phyloP scores from a whole-genome alignment of 805 yeast species.

The Starmera quercuum region DNA sequence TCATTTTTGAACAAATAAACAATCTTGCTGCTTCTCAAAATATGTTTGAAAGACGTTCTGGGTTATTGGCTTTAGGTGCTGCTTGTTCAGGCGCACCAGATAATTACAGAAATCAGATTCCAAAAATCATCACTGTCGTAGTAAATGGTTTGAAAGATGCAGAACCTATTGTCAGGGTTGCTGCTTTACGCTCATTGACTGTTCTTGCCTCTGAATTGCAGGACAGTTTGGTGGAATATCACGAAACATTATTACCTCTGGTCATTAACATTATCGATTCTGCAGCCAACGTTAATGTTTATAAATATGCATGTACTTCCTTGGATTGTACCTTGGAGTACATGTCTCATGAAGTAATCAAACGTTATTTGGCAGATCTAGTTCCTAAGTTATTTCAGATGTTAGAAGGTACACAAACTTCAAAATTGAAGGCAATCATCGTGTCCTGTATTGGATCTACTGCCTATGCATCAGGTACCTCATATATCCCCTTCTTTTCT shows the following conservation, averaged over 20 bases:
- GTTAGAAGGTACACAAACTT: slow-evolving; percentile 69
- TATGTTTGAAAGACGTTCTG: slow-evolving; percentile 80
- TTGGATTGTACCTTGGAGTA: slow-evolving; percentile 82
- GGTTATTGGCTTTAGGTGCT: slow-evolving; percentile 70
- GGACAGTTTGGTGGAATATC: slow-evolving; percentile 77
- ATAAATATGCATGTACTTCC: slow-evolving; percentile 86
- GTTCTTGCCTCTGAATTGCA: slow-evolving; percentile 79
- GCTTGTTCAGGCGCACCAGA: slow-evolving; percentile 94
- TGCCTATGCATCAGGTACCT: slow-evolving; percentile 89
- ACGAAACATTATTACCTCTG: slow-evolving; percentile 75
- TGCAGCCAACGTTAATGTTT: slow-evolving; percentile 75
- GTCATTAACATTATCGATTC: slow-evolving; percentile 82
- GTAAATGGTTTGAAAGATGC: slow-evolving; percentile 72
- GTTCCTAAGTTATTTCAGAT: slow-evolving; percentile 84
- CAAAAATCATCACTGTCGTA: slow-evolving; percentile 64
- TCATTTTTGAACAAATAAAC: slow-evolving; percentile 61
- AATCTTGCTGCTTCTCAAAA: slow-evolving; percentile 54
- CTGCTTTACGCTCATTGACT: slow-evolving; percentile 77
- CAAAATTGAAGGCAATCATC: slow-evolving; percentile 64
- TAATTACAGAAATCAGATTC: slow-evolving; percentile 67
- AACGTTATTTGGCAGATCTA: slow-evolving; percentile 75
- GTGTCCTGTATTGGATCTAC: slow-evolving; percentile 97
- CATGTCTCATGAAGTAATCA: slow-evolving; percentile 80
- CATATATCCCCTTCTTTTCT: slow-evolving; percentile 80
- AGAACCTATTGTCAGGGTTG: slow-evolving; percentile 68